These are phyloP conservation scores for Arxiozyma slooffiae DNA, from an alignment of 1,139 yeast genomes.

Conservation along the genomic window DNA sequence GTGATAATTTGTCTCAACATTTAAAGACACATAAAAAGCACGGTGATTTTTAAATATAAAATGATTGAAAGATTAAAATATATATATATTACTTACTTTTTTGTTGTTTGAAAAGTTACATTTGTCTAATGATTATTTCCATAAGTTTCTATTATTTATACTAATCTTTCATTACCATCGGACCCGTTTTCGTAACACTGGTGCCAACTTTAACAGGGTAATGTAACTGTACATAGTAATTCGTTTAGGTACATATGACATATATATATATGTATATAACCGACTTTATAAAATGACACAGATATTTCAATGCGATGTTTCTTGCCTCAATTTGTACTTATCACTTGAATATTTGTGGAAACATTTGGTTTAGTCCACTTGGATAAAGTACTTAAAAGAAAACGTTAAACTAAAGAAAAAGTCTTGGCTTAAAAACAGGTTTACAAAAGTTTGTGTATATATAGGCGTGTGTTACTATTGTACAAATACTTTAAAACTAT, in stretches of 20 bases:
- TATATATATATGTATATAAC: no score
- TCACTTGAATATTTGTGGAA: neutral
- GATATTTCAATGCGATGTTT: neutral
- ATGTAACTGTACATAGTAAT: no score
- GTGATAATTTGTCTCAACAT: slow-evolving; percentile 73
- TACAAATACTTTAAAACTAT: neutral
- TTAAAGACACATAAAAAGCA: slow-evolving; percentile 51
- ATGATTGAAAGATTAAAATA: no score
- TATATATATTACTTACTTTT: no score
- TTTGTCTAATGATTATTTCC: neutral
- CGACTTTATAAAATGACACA: neutral
- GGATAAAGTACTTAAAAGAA: neutral
- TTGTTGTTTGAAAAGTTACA: no score
- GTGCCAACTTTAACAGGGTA: no score
- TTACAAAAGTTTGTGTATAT: no score
- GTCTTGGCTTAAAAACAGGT: no score
- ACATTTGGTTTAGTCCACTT: neutral
- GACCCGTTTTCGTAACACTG: no score
- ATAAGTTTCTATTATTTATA: no score
- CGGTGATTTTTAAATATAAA: slow-evolving; percentile 23
- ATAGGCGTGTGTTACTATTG: neutral
- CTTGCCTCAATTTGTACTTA: neutral
- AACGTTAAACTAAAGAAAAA: no score
- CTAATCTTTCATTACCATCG: neutral
- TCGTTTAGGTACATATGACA: neutral